phyloP scores from a whole-genome alignment of 1,284 basidiomycete species.

The Xerocomus nothofagi region DNA sequence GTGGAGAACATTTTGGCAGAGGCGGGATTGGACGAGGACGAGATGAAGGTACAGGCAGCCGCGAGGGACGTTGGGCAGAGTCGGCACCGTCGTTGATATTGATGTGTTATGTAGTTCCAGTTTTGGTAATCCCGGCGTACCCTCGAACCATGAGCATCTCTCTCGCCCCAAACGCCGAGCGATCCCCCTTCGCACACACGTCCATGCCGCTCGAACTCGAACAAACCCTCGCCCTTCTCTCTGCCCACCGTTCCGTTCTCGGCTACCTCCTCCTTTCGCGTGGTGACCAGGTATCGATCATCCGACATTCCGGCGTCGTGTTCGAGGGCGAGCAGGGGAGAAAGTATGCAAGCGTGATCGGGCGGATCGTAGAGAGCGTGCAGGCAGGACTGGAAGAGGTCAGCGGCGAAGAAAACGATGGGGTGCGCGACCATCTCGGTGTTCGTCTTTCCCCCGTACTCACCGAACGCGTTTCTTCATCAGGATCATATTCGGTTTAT shows the following conservation, averaged over 20 bases:
- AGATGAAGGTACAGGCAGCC: conserved; percentile 47
- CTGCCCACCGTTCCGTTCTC: conserved; percentile 80
- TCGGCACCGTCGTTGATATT: conserved; percentile 47
- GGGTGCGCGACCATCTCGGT: conserved; percentile 40
- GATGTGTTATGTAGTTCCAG: neutral
- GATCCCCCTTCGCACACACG: conserved; percentile 9
- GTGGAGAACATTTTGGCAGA: conserved; percentile 84
- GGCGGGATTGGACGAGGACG: conserved; percentile 85
- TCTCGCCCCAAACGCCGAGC: conserved; percentile 9
- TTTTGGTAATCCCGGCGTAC: conserved; percentile 4
- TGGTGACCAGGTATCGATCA: conserved; percentile 65
- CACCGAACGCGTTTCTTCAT: conserved; percentile 31
- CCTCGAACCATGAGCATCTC: conserved; percentile 16
- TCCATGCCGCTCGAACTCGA: conserved; percentile 70
- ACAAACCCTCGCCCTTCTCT: conserved; percentile 72
- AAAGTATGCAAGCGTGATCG: conserved; percentile 78
- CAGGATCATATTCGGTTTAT: conserved; percentile 89
- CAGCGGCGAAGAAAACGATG: conserved; percentile 54
- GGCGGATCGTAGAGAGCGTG: conserved; percentile 75
- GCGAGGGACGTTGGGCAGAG: conserved; percentile 44
- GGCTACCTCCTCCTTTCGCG: conserved; percentile 84
- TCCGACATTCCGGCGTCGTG: conserved; percentile 79
- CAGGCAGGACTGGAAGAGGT: conserved; percentile 73
- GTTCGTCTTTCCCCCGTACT: neutral
- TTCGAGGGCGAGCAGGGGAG: conserved; percentile 86